These are phyloP conservation scores for Saccharomycopsis oosterbeekiorum DNA, from an alignment of 805 yeast species.

Conservation along the genomic window DNA sequence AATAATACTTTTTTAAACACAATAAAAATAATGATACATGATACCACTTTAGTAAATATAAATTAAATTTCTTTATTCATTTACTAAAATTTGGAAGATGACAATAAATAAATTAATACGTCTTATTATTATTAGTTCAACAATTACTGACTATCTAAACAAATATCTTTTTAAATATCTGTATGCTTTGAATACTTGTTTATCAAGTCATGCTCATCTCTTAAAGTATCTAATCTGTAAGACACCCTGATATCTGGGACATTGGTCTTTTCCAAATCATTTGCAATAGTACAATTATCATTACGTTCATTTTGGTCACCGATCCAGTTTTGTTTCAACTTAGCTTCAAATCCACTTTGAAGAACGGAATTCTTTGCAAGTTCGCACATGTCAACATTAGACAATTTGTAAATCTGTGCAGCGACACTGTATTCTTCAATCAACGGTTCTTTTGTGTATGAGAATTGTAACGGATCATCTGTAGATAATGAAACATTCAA, in stretches of 20 bases:
- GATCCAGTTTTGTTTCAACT: constrained; percentile 71
- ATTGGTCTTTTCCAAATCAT: constrained; percentile 87
- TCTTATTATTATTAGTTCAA: too few species aligned
- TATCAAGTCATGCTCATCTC: constrained; percentile 61
- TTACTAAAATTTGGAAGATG: too few species aligned
- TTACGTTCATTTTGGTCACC: constrained; percentile 5
- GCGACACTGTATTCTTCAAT: constrained; percentile 98
- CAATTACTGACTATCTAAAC: too few species aligned
- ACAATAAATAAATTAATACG: too few species aligned
- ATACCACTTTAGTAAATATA: too few species aligned
- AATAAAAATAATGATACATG: too few species aligned
- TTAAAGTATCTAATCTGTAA: constrained; percentile 73
- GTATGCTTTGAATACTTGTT: constrained; percentile 29
- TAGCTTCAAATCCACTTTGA: constrained; percentile 90
- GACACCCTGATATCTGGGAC: constrained; percentile 84
- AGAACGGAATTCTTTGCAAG: constrained; percentile 84
- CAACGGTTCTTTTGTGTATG: constrained; percentile 93
- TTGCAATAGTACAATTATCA: constrained; percentile 51
- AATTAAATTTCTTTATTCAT: too few species aligned
- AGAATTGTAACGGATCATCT: constrained; percentile 95
- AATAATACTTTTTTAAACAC: too few species aligned
- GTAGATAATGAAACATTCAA: constrained; percentile 90
- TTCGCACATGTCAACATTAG: constrained; percentile 96
- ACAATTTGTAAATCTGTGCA: constrained; percentile 90
- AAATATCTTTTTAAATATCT: too few species aligned